Evolutionary conservation across 2,329 filamentous ascomycete species (phyloP).

Genomic region (Xylaria hypoxylon): DNA sequence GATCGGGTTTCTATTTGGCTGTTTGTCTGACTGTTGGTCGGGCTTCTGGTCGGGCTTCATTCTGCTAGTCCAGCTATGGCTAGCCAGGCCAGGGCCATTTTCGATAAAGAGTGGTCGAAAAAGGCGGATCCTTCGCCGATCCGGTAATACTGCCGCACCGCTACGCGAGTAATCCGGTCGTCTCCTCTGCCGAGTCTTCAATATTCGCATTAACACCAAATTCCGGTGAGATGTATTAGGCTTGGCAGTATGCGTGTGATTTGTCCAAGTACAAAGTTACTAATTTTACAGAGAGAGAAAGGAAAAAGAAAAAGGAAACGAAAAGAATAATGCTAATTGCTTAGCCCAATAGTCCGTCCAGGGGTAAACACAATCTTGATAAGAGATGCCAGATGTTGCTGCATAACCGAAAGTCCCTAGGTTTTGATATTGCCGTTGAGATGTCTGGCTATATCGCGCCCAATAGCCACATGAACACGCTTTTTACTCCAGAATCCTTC

Average conservation of each 20-base stretch:
- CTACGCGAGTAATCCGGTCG: not conserved
- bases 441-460: not conserved
- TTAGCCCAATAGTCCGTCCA: not conserved
- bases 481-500: not conserved
- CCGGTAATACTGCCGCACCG: not conserved
- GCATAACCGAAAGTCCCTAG: not conserved
- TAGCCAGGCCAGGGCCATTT: not conserved
- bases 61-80: not conserved
- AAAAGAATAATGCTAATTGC: not conserved
- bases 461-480: not conserved
- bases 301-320: not conserved
- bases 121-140: not conserved
- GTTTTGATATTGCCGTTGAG: not conserved
- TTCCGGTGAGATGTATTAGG: not conserved
- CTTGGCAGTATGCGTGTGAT: constrained; percentile 6
- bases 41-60: not conserved
- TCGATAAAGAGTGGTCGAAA: not conserved
- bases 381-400: not conserved
- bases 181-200: not conserved
- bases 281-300: constrained; percentile 8
- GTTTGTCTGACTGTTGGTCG: not conserved
- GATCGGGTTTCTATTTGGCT: not conserved
- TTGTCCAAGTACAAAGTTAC: constrained; percentile 2
- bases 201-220: not conserved
- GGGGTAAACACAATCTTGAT: constrained; percentile 4